These are phyloP conservation scores for Haplosporangium sp. DNA, from an alignment of 371 early-diverging fungal species.

Conservation along the genomic window DNA sequence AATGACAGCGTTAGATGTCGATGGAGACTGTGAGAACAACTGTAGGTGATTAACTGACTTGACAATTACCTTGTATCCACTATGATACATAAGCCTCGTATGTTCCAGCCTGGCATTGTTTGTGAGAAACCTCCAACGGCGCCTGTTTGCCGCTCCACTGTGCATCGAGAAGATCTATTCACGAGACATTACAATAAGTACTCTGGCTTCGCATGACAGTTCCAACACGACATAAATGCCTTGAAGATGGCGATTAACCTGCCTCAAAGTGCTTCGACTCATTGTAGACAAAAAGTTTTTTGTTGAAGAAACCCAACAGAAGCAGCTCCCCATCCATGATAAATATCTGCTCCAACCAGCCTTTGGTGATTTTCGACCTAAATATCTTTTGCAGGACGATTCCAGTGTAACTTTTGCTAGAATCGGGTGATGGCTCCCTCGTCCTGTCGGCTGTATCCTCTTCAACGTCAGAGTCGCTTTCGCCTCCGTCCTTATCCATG, in stretches of 20 bases:
- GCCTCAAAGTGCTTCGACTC: slow-evolving; percentile 76
- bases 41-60: neutral
- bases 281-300: slow-evolving; percentile 78
- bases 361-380: slow-evolving; percentile 75
- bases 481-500: slow-evolving; percentile 18
- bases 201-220: neutral
- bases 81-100: slow-evolving; percentile 64
- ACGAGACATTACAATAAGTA: neutral
- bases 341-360: slow-evolving; percentile 72
- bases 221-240: neutral
- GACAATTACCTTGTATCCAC: slow-evolving; percentile 59
- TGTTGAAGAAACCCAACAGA: slow-evolving; percentile 76
- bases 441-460: neutral
- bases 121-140: slow-evolving; percentile 66
- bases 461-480: slow-evolving; percentile 5
- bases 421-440: neutral
- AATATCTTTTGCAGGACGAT: slow-evolving; percentile 64
- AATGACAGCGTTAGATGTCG: neutral
- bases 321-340: slow-evolving; percentile 68
- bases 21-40: neutral
- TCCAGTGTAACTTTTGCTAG: slow-evolving; percentile 9
- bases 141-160: slow-evolving; percentile 69
- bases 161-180: slow-evolving; percentile 63
- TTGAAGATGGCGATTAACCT: neutral
- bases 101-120: slow-evolving; percentile 61